A percentile compares a stretch with the other conserved stretches of the same genome.
These are phyloP conservation scores for Xylaria arbuscula DNA, from an alignment of 2,329 filamentous ascomycete species.

Conservation along the genomic window DNA sequence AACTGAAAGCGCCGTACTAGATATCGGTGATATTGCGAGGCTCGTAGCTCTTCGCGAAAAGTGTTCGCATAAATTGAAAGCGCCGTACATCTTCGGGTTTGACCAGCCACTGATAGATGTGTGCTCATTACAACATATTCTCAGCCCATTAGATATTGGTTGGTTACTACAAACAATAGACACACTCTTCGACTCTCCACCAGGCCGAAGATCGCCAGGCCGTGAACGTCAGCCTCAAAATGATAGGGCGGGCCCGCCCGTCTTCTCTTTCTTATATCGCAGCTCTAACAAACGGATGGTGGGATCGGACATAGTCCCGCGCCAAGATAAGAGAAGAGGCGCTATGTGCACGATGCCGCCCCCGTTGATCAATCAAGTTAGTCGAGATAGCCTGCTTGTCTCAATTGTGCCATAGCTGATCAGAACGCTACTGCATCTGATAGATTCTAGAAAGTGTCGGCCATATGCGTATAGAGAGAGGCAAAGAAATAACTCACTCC, in stretches of 20 bases:
- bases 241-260: conserved; percentile 16
- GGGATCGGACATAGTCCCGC: neutral
- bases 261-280: neutral
- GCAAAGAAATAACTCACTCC: too few relatives aligned
- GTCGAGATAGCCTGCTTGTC: neutral
- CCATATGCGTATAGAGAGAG: neutral
- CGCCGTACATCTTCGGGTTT: neutral
- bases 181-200: neutral
- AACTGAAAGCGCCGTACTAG: too few relatives aligned
- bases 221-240: neutral
- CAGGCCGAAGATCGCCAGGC: neutral
- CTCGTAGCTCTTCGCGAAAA: too few relatives aligned
- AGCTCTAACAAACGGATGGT: neutral
- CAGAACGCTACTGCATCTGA: neutral
- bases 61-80: neutral
- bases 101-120: neutral
- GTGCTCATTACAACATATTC: neutral
- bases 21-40: too few relatives aligned
- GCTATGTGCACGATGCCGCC: neutral
- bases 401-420: neutral
- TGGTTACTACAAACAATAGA: neutral
- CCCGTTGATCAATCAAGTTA: neutral
- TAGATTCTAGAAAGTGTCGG: neutral
- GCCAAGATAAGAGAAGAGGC: conserved; percentile 1
- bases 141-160: neutral